Base-by-base conservation (phyloP, 2,329 filamentous ascomycete genomes). In the Arachnopeziza araneosa region DNA sequence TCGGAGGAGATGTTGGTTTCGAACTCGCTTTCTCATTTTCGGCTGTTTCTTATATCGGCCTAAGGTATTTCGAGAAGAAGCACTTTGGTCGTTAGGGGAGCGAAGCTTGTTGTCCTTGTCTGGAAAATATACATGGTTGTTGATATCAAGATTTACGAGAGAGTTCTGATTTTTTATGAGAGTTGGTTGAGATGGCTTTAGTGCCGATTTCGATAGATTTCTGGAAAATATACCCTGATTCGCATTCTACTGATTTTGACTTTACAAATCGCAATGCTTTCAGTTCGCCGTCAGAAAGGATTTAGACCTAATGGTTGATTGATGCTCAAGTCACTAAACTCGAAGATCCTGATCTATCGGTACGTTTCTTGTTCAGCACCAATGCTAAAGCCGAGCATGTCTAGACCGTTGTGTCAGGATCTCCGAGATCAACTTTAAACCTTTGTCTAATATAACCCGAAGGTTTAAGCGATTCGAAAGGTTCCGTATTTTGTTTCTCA, bases 11-110 rank as follows among this genome's bases (percentile, higher is more conserved):
- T 73, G 73, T 86, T 50, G 84, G 83, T 3, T 85, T 90, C 64
- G 87, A 89, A 71, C 71, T 89, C 54, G 87, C 79, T 0, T 89
- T 90, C 70, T 78, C 76, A 0, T 87, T 90, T 67, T 72, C 83
- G 1, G 74, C 79, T 7, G 65, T 79, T 1, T 74, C 75, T 1
- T 89, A 87, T 72, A 67, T 78, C 53, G 67, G 76, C 1, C 66
- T 86, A 56, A 66, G 70, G 60, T 67, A 58, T 55, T 63, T 76
- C 14, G 78, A 80, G 69, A 76, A 74, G 68, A 71, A 62, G 50
- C 68, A 74, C 30, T 78, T 78, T 59, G 70, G 70, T 55, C 70
- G 76, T 50, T 77, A 72, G 9, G 68, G 67, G 19, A 54, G 2
- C 17, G 36, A 44, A 12, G 36, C 36, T 14, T 44, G 17, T 44